A percentile compares a stretch with the other conserved stretches of the same genome.
These are phyloP conservation scores for Pythium folliculosum DNA, from an alignment of 352 stramenopile species.

Conservation along the genomic window DNA sequence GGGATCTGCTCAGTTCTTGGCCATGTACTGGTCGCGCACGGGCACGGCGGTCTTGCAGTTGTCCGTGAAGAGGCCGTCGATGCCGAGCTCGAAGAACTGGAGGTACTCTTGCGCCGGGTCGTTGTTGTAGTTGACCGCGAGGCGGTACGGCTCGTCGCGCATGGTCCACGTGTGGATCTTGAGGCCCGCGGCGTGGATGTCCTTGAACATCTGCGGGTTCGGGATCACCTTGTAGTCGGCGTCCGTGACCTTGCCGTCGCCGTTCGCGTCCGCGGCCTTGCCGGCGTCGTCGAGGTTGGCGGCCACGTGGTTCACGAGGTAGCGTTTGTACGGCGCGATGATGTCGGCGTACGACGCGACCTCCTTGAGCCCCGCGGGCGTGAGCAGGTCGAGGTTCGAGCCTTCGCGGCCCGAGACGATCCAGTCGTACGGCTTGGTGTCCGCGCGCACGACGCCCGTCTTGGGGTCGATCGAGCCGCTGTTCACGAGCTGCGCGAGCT, in stretches of 20 bases:
- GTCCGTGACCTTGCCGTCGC: constrained; percentile 59
- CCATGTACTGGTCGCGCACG: constrained; percentile 25
- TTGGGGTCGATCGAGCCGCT: constrained; percentile 51
- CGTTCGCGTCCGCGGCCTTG: constrained; percentile 59
- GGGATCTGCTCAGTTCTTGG: neutral
- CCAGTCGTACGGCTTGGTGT: constrained; percentile 74
- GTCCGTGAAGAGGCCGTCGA: constrained; percentile 66
- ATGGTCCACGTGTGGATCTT: constrained; percentile 70
- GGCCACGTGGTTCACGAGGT: constrained; percentile 59
- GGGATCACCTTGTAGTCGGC: constrained; percentile 58
- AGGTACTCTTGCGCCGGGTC: constrained; percentile 65
- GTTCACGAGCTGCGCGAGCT: constrained; percentile 83
- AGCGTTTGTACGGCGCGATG: constrained; percentile 84
- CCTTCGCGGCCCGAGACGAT: constrained; percentile 51
- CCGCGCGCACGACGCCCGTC: constrained; percentile 51
- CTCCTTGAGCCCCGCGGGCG: constrained; percentile 55
- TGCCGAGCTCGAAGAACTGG: constrained; percentile 58
- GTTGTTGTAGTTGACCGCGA: constrained; percentile 64
- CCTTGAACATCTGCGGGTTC: constrained; percentile 45
- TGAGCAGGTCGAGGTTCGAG: constrained; percentile 57
- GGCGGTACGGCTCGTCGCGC: constrained; percentile 63
- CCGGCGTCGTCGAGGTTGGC: constrained; percentile 44
- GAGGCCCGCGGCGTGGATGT: constrained; percentile 54
- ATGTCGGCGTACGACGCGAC: constrained; percentile 66
- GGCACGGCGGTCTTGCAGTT: constrained; percentile 33